Percentiles rank a stretch among this genome's conserved stretches.
These are phyloP conservation scores for Massarina eburnea DNA, from an alignment of 2,329 filamentous ascomycete genomes.

Conservation along the genomic window DNA sequence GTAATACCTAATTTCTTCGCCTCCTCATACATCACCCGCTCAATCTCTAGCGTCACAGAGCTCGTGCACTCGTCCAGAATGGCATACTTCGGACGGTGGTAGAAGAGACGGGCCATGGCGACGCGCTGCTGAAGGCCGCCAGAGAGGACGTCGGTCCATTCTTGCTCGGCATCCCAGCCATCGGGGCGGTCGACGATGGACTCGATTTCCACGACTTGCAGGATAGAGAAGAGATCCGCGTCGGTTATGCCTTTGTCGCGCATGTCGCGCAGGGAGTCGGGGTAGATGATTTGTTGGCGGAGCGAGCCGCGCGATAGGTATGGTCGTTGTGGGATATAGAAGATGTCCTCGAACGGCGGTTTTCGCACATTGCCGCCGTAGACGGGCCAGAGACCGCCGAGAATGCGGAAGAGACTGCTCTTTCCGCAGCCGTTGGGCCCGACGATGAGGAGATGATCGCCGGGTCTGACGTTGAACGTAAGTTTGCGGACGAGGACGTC, in stretches of 20 bases:
- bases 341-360: conserved; percentile 88
- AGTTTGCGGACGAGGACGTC: conserved; percentile 85
- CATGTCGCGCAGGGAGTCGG: conserved; percentile 85
- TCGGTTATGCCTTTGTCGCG: conserved; percentile 82
- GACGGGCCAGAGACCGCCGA: conserved; percentile 95
- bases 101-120: conserved; percentile 94
- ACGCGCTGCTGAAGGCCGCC: conserved; percentile 93
- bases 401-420: conserved; percentile 91
- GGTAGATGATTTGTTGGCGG: conserved; percentile 97
- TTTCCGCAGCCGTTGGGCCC: conserved; percentile 98
- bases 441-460: conserved; percentile 90
- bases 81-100: conserved; percentile 88
- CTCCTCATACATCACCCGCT: conserved; percentile 95
- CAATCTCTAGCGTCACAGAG: conserved; percentile 90
- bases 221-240: conserved; percentile 73
- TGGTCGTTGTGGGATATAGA: conserved; percentile 95
- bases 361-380: conserved; percentile 94
- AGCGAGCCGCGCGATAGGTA: conserved; percentile 90
- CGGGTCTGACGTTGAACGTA: conserved; percentile 81
- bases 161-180: conserved; percentile 91
- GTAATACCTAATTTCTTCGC: conserved; percentile 91
- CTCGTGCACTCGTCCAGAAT: conserved; percentile 97
- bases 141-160: conserved; percentile 94
- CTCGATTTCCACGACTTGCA: conserved; percentile 79
- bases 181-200: conserved; percentile 76